Evolutionary conservation across 1,284 basidiomycete genomes (phyloP), one percentile per base, ranked within the genome.

Genomic region (Trichosporon faecale): DNA sequence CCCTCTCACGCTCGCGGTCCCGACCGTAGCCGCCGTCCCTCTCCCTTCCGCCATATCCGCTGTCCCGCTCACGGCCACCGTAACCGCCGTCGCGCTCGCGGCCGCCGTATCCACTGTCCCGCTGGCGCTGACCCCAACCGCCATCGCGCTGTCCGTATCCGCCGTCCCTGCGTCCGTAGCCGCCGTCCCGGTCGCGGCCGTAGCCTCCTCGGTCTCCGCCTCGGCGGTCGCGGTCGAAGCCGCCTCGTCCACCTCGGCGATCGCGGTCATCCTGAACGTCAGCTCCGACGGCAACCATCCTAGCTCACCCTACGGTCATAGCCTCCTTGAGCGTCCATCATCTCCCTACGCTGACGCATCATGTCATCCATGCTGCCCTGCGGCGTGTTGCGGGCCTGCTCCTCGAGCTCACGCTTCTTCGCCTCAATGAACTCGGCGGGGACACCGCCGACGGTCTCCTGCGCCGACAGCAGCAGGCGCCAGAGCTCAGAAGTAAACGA

Each of bases 331-430:
- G 23, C 65, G 52, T 27, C 52, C 61, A 37, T 71, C 65, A 29
- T 68, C 31, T 71, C 70, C n/a, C 68, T 40, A 12, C 72, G 72
- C 63, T 66, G 65, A 18, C 72, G 72, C 72, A 69, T 69, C 68
- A 71, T 70, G 5, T 35, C 60, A 6, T 74, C 71, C 37, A 70
- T 68, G 29, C 70, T 46, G 21, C 25, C 65, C 7, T 52, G 46
- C 14, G 61, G 35, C 4, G 64, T 86, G 73, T 92, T 92, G 61
- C 80, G 79, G 69, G 88, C 89, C 75, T 91, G 89, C 64, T 89
- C 86, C 33, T 92, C 87, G 87, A 98, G 89, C 83, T 99, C 96
- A 77, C 89, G 89, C 84, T 99, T 99, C 85, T 98, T 98, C 80
- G 93, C 91, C 77, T 98, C 94, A 25, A 99, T 90, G 79, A 98